These are phyloP conservation scores for Beauveria pseudobassiana DNA, from an alignment of 2,329 filamentous ascomycete species.

Conservation along the genomic window DNA sequence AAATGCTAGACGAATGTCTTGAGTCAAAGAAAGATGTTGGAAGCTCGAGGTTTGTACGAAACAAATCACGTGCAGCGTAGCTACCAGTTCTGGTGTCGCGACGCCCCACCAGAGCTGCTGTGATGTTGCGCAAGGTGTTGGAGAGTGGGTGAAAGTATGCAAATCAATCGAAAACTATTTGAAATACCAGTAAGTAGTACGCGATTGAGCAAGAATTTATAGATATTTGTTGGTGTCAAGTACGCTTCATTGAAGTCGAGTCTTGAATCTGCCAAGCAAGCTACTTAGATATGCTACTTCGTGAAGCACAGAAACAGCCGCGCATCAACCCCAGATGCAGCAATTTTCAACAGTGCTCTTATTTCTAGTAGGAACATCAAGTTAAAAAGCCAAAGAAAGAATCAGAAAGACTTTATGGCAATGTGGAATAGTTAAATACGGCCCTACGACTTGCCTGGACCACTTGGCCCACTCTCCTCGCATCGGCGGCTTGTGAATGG, in stretches of 20 bases:
- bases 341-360: too few species aligned
- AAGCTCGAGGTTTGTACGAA: constrained; percentile 3
- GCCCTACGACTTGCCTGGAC: background rate
- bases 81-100: background rate
- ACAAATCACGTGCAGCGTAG: constrained; percentile 3
- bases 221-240: background rate
- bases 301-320: background rate
- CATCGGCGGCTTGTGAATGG: constrained; percentile 1
- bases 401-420: too few species aligned
- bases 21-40: background rate
- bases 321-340: background rate
- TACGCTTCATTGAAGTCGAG: background rate
- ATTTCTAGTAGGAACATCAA: too few species aligned
- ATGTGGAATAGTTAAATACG: background rate
- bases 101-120: background rate
- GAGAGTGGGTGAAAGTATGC: background rate
- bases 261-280: background rate
- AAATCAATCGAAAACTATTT: background rate
- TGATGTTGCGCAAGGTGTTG: background rate
- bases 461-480: background rate
- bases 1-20: constrained; percentile 28
- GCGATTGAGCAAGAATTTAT: too few species aligned
- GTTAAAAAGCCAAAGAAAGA: background rate
- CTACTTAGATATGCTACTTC: too few species aligned
- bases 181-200: too few species aligned